Evolutionary conservation across 305 asterid genomes (phyloP).

Genomic region (Salvia sclarea): DNA sequence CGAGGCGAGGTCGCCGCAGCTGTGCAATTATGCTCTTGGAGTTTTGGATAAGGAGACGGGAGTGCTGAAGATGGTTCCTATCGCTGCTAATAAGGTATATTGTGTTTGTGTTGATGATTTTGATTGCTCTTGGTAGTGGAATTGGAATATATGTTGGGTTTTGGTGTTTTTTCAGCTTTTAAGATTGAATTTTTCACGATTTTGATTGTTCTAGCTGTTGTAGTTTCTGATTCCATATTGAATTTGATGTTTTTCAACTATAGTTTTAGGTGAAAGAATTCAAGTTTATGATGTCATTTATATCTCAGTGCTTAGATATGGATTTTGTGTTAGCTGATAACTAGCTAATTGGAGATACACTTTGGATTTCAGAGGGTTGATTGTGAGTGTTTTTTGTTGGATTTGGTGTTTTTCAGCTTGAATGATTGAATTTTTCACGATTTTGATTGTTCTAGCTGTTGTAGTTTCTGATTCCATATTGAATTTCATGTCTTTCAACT

Average conservation of each 20-base stretch:
- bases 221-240: neutral
- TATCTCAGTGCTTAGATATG: no score
- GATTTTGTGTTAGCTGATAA: neutral
- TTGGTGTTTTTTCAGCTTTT: neutral
- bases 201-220: neutral
- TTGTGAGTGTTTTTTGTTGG: neutral
- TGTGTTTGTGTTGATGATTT: neutral
- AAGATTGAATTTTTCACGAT: neutral
- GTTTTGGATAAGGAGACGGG: constrained; percentile 65
- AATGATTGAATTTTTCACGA: neutral
- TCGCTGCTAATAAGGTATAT: constrained; percentile 73
- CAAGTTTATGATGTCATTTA: no score
- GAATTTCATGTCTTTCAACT: neutral
- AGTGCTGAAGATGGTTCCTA: constrained; percentile 68
- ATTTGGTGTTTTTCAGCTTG: neutral
- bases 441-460: neutral
- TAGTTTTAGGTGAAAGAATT: constrained; percentile 3
- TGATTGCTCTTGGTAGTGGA: neutral
- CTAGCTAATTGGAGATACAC: no score
- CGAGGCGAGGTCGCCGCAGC: constrained; percentile 70
- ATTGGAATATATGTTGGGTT: neutral
- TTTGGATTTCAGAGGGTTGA: neutral
- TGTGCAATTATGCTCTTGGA: constrained; percentile 73
- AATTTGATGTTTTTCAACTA: neutral
- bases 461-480: neutral